A percentile compares a stretch with the other conserved stretches of the same genome.
Conservation (phyloP, 495 filamentous ascomycete species). For the Lasiosphaeria miniovina region DNA sequence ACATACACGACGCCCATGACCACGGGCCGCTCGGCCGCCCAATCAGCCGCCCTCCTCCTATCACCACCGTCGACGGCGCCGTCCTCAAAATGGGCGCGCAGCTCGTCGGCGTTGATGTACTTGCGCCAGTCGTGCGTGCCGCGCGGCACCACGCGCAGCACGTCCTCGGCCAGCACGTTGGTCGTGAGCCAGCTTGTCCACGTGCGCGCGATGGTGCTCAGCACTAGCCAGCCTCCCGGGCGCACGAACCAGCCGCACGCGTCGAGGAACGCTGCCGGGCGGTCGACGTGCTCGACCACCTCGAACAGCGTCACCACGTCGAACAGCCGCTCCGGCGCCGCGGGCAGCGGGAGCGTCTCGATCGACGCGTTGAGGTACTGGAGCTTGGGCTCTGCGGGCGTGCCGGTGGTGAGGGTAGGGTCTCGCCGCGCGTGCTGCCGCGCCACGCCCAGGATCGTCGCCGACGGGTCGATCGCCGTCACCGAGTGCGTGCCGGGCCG, state of each 20-base stretch:
- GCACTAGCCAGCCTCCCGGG: constrained; percentile 88
- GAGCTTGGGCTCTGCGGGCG: constrained; percentile 40
- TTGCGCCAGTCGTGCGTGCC: constrained; percentile 96
- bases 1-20: constrained; percentile 88
- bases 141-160: constrained; percentile 79
- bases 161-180: constrained; percentile 86
- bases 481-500: constrained; percentile 62
- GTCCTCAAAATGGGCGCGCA: constrained; percentile 56
- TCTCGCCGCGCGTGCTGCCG: constrained; percentile 63
- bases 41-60: constrained; percentile 41
- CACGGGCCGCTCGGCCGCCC: constrained; percentile 38
- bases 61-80: too few relatives aligned
- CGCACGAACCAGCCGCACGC: constrained; percentile 67
- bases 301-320: constrained; percentile 89
- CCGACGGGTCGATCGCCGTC: constrained; percentile 79
- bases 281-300: constrained; percentile 85
- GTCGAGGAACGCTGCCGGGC: constrained; percentile 67
- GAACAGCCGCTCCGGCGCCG: constrained; percentile 31
- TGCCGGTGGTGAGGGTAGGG: constrained; percentile 57
- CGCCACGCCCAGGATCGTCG: constrained; percentile 76
- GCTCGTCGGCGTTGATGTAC: constrained; percentile 84
- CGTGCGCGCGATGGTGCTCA: constrained; percentile 86
- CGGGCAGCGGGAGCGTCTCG: constrained; percentile 57
- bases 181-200: constrained; percentile 86
- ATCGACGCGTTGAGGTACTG: constrained; percentile 68